These are phyloP conservation scores for Cucumis sativus DNA, from an alignment of 306 rosid genomes.

Conservation along the genomic window DNA sequence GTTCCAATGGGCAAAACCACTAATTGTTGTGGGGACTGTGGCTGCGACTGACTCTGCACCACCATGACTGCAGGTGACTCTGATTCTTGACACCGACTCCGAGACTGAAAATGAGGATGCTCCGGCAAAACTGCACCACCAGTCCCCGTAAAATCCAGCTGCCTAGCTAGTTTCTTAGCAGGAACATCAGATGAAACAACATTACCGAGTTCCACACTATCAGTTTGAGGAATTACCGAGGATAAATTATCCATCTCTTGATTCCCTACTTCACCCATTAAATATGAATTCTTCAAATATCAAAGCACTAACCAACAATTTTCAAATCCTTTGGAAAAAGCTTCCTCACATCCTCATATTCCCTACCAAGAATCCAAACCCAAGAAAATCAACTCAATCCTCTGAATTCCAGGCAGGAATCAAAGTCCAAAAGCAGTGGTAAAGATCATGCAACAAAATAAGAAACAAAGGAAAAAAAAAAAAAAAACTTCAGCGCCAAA, in stretches of 20 bases:
- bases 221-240: not conserved
- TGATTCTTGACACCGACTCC: not conserved
- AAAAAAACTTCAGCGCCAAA: not conserved
- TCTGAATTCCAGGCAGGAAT: not conserved
- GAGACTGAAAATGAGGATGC: conserved; percentile 6
- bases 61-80: not conserved
- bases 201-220: not conserved
- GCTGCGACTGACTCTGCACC: conserved; percentile 2
- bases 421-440: not conserved
- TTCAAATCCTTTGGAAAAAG: not conserved
- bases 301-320: not conserved
- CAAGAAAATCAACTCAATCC: not conserved
- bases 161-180: conserved; percentile 8
- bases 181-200: not conserved
- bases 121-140: conserved; percentile 3
- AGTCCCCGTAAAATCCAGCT: conserved; percentile 5
- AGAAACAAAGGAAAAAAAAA: not conserved
- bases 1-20: not conserved
- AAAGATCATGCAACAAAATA: not conserved
- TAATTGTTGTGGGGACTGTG: not conserved
- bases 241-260: not conserved
- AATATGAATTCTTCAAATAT: not conserved
- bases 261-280: conserved; percentile 7
- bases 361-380: not conserved
- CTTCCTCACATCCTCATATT: not conserved